Conservation (phyloP, 495 filamentous ascomycete species). For the Talaromyces trachyspermus region DNA sequence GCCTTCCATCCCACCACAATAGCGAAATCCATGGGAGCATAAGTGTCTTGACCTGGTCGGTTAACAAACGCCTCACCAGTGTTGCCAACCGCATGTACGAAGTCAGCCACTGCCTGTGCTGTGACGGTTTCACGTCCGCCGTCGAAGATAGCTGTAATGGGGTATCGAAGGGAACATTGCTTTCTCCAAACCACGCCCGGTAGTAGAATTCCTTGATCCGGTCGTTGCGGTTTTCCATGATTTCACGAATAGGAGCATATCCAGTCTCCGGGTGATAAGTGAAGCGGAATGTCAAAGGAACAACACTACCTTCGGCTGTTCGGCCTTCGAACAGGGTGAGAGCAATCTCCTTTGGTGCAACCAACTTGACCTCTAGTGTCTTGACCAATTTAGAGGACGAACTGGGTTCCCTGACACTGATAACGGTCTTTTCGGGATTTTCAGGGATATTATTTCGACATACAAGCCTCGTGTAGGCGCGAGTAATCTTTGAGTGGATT, state of each 20-base stretch:
- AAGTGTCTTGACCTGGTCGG: conserved; percentile 87
- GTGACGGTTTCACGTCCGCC: conserved; percentile 83
- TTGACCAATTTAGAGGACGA: conserved; percentile 62
- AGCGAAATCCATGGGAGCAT: conserved; percentile 97
- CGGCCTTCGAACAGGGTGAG: conserved; percentile 85
- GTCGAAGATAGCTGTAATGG: conserved; percentile 78
- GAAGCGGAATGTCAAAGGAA: conserved; percentile 76
- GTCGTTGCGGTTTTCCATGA: conserved; percentile 80
- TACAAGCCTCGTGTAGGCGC: conserved; percentile 76
- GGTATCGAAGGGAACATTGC: conserved; percentile 74
- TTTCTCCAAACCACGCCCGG: conserved; percentile 89
- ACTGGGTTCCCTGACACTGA: conserved; percentile 66
- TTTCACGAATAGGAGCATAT: conserved; percentile 89
- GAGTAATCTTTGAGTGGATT: conserved; percentile 90
- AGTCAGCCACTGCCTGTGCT: conserved; percentile 88
- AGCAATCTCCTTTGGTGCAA: conserved; percentile 65
- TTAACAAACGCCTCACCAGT: conserved; percentile 98
- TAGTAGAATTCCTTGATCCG: conserved; percentile 91
- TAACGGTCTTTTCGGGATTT: conserved; percentile 68
- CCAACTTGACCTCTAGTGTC: conserved; percentile 74
- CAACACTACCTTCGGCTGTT: conserved; percentile 69
- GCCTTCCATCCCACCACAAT: conserved; percentile 99
- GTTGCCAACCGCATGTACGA: conserved; percentile 96
- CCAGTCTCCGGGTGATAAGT: conserved; percentile 89
- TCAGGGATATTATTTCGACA: conserved; percentile 79